Evolutionary conservation across 495 filamentous ascomycete species (phyloP).

Genomic region (Tetracladium marchalianum): DNA sequence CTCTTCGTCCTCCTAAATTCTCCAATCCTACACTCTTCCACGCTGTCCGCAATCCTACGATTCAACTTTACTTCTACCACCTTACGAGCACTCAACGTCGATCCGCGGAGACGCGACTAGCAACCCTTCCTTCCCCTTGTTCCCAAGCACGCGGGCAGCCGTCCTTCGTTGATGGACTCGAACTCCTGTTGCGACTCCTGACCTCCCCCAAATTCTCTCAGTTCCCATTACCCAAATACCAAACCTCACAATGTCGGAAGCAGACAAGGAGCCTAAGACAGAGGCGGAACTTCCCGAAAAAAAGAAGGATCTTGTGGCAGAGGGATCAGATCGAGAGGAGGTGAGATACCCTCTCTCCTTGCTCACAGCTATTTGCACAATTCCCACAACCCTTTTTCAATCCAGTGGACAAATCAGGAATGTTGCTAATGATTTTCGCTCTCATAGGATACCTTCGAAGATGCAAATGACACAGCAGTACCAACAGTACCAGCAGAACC

Average conservation of each 20-base stretch:
- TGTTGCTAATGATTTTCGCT: conserved; percentile 2
- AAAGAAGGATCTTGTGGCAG: conserved; percentile 3
- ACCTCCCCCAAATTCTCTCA: background rate
- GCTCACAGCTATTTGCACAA: background rate
- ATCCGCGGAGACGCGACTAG: too few relatives aligned
- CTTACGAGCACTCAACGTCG: too few relatives aligned
- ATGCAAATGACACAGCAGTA: conserved; percentile 50
- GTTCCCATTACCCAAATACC: too few relatives aligned
- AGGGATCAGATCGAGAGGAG: conserved; percentile 16
- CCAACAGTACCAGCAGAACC: conserved; percentile 24
- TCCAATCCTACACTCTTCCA: too few relatives aligned
- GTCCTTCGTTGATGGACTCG: conserved; percentile 14
- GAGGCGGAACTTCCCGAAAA: background rate
- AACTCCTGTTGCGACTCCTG: background rate
- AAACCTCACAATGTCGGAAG: too few relatives aligned
- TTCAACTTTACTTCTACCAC: too few relatives aligned
- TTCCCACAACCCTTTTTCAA: conserved; percentile 5
- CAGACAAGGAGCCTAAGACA: too few relatives aligned
- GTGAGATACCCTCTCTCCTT: conserved; percentile 2
- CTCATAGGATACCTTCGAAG: conserved; percentile 65
- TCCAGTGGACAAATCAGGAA: background rate
- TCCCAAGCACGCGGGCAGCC: background rate
- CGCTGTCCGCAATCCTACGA: too few relatives aligned
- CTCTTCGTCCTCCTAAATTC: too few relatives aligned
- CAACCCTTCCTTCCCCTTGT: too few relatives aligned